Evolutionary conservation across 345 rosid genomes (phyloP).

Genomic region (Heritiera littoralis): DNA sequence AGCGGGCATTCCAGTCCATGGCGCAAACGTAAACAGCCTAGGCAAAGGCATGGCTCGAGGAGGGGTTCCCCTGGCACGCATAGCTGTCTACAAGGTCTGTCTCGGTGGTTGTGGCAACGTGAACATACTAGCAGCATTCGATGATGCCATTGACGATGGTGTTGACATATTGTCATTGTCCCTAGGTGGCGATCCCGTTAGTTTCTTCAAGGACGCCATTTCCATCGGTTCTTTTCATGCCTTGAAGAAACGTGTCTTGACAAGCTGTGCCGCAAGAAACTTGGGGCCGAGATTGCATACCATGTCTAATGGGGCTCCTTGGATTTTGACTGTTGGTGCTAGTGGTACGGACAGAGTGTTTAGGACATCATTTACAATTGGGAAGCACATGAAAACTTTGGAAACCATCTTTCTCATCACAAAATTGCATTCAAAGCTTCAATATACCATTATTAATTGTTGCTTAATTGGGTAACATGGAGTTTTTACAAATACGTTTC

Average conservation of each 20-base stretch:
- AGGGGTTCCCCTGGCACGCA: neutral
- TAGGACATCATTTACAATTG: neutral
- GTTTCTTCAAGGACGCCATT: neutral
- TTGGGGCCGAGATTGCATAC: neutral
- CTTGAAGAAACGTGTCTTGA: neutral
- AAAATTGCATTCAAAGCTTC: too few relatives aligned
- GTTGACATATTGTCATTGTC: neutral
- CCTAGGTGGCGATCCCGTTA: rapidly evolving
- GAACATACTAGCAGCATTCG: neutral
- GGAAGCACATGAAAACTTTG: neutral
- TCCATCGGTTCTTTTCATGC: neutral
- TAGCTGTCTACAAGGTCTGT: neutral
- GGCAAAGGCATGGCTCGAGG: neutral
- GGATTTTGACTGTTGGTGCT: slow-evolving; percentile 1
- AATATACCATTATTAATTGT: too few relatives aligned
- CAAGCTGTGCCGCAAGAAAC: neutral
- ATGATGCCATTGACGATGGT: neutral
- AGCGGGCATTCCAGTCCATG: neutral
- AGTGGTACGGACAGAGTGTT: neutral
- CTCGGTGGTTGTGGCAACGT: neutral
- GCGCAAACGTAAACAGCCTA: neutral
- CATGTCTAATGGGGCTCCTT: neutral
- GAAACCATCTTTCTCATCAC: too few relatives aligned
- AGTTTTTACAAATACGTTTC: neutral
- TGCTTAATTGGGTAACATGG: too few relatives aligned